Conservation (phyloP, 306 rosid genomes). For the Begonia fuchsioides region DNA sequence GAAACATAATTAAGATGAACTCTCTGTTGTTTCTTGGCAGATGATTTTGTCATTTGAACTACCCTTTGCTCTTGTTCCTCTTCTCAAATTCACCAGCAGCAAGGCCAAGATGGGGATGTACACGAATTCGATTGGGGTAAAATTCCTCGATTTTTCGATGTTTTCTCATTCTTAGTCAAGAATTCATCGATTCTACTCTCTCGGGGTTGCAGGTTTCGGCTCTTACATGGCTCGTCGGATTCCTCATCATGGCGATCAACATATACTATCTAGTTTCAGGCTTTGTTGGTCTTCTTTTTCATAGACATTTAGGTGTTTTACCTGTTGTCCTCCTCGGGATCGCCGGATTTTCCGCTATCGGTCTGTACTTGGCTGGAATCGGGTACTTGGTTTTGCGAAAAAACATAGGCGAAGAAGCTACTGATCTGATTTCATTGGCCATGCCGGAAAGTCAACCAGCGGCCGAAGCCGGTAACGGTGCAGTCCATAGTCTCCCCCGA, state of each 20-base stretch:
- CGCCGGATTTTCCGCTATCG: constrained; percentile 65
- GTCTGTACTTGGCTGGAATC: constrained; percentile 66
- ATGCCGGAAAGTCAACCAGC: constrained; percentile 39
- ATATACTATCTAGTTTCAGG: constrained; percentile 52
- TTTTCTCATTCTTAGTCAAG: background rate
- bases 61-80: constrained; percentile 89
- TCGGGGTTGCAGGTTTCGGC: constrained; percentile 38
- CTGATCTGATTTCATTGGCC: constrained; percentile 53
- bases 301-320: constrained; percentile 29
- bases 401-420: constrained; percentile 31
- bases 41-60: constrained; percentile 96
- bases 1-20: too few species aligned
- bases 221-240: constrained; percentile 62
- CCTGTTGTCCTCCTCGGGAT: constrained; percentile 56
- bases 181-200: background rate
- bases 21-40: constrained; percentile 26
- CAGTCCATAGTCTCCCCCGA: constrained; percentile 36
- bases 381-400: constrained; percentile 48
- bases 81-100: constrained; percentile 87
- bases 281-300: constrained; percentile 62
- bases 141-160: background rate
- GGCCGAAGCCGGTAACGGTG: constrained; percentile 25
- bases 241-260: constrained; percentile 63
- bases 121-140: constrained; percentile 57
- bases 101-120: constrained; percentile 75